Base-by-base conservation (phyloP, 805 yeast species). In the Candida oleophila region DNA sequence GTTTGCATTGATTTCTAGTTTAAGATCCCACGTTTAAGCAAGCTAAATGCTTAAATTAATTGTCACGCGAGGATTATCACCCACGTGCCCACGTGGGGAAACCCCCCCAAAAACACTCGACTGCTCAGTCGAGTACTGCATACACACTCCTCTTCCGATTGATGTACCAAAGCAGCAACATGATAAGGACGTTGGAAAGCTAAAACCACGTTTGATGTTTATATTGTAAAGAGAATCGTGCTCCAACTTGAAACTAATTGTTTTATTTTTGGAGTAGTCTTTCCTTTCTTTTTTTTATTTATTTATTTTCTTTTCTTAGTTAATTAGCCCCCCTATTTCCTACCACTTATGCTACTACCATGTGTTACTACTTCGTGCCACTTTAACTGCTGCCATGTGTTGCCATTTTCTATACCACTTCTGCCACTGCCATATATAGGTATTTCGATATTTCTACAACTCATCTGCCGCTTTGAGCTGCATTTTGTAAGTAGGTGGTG, bases 31-130 rank as follows among this genome's bases (percentile, higher is more conserved):
- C 41, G 41, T 38, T 38, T 22, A 38, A 22, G 8, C 18, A 21
- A 22, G 15, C 18, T 11, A 15, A 7, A 22, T 15, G 36, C 16
- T 33, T 15, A 33, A 14, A 11, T 37, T 19, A 42, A 12, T 42
- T 42, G 45, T 42, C 45, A 42, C 45, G 34, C 45, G 45, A 42
- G 45, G 43, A 4, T 15, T 34, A 42, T 42, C 45, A 25, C 30
- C 45, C 45, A 42, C 45, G 45, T 42, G 45, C 38, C 38, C 45
- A 42, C 45, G 45, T 42, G 45, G 45, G 39, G 15, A 21, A 25
- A 5, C 36, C 36, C 16, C 16, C 36, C n/a, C n/a, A 33, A 33
- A 33, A 33, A 34, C 38, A 18, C 19, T 34, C 11, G 11, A 18
- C 18, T 14, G 19, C 8, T 18, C 20, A 7, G 25, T 37, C 12